A percentile compares a stretch with the other conserved stretches of the same genome.
Evolutionary conservation across 2,329 filamentous ascomycete species (phyloP).

Genomic region (Juglanconis sp.): DNA sequence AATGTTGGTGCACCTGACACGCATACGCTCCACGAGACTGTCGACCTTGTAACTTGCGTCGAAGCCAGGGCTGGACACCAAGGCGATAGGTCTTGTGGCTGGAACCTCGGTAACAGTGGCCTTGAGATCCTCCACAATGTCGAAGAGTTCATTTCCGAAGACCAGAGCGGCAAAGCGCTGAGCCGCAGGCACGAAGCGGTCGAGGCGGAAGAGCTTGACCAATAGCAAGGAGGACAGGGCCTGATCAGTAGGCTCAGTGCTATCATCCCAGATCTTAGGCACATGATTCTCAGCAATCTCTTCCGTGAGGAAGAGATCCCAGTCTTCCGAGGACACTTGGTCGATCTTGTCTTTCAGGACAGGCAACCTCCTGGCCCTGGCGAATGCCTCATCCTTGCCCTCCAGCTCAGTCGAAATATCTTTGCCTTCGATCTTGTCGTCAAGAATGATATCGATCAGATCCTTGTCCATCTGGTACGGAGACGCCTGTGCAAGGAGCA

Average conservation of each 20-base stretch:
- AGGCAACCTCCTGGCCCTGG: slow-evolving; percentile 64
- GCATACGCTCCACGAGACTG: slow-evolving; percentile 80
- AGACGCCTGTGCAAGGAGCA: slow-evolving; percentile 93
- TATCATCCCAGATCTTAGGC: slow-evolving; percentile 70
- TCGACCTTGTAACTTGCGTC: slow-evolving; percentile 99
- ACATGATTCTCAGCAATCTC: slow-evolving; percentile 84
- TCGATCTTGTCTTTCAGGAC: slow-evolving; percentile 72
- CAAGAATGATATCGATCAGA: slow-evolving; percentile 82
- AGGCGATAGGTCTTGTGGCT: slow-evolving; percentile 78
- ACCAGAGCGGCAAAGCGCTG: slow-evolving; percentile 86
- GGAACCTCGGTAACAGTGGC: slow-evolving; percentile 82
- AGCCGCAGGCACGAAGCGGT: slow-evolving; percentile 88
- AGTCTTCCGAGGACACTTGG: slow-evolving; percentile 58
- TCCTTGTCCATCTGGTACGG: slow-evolving; percentile 93
- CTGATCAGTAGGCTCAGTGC: slow-evolving; percentile 65
- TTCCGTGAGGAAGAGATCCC: slow-evolving; percentile 79
- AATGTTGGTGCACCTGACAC: slow-evolving; percentile 87
- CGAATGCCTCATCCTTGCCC: slow-evolving; percentile 65
- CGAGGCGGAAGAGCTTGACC: slow-evolving; percentile 91
- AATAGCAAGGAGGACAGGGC: slow-evolving; percentile 80
- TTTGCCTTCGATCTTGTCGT: slow-evolving; percentile 69
- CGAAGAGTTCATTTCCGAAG: slow-evolving; percentile 79
- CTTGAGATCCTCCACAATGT: slow-evolving; percentile 80
- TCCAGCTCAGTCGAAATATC: slow-evolving; percentile 72
- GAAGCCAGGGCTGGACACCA: slow-evolving; percentile 94